phyloP scores from a whole-genome alignment of 2,329 filamentous ascomycete genomes.

The Lojkania enalia region DNA sequence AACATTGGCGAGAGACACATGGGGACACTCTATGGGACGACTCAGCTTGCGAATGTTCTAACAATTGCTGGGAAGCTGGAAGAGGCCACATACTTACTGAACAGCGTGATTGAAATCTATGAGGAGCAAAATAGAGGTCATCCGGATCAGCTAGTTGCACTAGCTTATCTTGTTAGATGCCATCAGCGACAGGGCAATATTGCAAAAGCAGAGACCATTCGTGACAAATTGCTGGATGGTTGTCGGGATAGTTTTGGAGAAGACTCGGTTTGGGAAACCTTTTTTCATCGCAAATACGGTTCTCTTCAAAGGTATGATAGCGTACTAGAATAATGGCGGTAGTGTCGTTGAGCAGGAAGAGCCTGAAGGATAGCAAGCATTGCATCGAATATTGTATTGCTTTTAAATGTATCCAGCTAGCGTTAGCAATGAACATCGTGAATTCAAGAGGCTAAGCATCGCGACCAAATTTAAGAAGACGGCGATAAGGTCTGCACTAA shows the following conservation, averaged over 20 bases:
- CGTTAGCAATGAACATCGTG: no score
- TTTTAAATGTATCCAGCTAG: no score
- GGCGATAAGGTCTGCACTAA: no score
- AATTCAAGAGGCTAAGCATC: no score
- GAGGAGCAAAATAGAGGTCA: neutral
- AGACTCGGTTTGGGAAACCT: neutral
- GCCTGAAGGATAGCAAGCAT: no score
- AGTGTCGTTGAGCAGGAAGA: no score
- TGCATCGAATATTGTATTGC: no score
- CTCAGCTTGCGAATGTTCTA: neutral
- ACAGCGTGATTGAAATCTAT: neutral
- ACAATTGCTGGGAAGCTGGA: neutral
- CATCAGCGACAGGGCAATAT: neutral
- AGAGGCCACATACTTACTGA: neutral
- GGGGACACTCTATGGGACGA: constrained; percentile 14
- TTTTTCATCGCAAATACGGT: neutral
- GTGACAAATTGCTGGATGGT: neutral
- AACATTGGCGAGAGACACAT: constrained; percentile 24
- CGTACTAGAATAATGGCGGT: no score
- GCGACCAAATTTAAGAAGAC: no score
- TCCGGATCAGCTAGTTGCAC: neutral
- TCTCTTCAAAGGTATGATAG: no score
- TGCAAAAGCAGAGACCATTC: neutral
- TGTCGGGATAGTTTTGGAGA: neutral
- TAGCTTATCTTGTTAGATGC: neutral